phyloP scores from a whole-genome alignment of 371 early-diverging fungal genomes.

The Cokeromyces recurvatus region DNA sequence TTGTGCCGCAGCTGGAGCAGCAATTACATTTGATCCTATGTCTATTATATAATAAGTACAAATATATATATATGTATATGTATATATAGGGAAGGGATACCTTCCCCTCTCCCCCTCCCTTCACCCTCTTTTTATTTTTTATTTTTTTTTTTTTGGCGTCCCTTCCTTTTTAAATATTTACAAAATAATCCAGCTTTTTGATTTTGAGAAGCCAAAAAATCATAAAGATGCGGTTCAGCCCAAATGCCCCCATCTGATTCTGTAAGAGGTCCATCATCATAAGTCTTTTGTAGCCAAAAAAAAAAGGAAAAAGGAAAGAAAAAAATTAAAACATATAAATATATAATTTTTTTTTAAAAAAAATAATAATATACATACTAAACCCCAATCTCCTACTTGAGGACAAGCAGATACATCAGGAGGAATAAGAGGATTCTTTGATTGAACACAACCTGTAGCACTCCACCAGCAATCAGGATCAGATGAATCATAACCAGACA shows the following conservation, averaged over 20 bases:
- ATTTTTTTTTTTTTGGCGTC: neutral
- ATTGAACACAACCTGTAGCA: slow-evolving; percentile 30
- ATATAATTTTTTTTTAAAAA: neutral
- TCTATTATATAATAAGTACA: slow-evolving; percentile 5
- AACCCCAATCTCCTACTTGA: slow-evolving; percentile 41
- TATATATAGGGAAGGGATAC: too few species aligned
- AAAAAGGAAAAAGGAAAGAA: neutral
- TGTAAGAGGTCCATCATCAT: slow-evolving; percentile 39
- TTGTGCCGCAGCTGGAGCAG: slow-evolving; percentile 28
- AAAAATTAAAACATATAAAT: neutral
- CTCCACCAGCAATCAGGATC: slow-evolving; percentile 36
- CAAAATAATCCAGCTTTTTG: slow-evolving; percentile 23
- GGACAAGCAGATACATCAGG: slow-evolving; percentile 37
- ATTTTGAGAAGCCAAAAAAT: slow-evolving; percentile 31
- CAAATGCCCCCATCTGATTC: slow-evolving; percentile 13
- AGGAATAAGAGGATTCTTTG: slow-evolving; percentile 34
- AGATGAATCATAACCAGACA: slow-evolving; percentile 18
- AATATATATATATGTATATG: too few species aligned
- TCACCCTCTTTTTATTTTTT: too few species aligned
- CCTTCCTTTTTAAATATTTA: too few species aligned
- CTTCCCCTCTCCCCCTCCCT: too few species aligned
- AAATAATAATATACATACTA: slow-evolving; percentile 9
- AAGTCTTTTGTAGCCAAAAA: slow-evolving; percentile 7
- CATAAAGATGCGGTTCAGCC: slow-evolving; percentile 40
- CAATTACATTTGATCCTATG: slow-evolving; percentile 27